These are phyloP conservation scores for Aurinia saxatilis DNA, from an alignment of 345 rosid genomes.

Conservation along the genomic window DNA sequence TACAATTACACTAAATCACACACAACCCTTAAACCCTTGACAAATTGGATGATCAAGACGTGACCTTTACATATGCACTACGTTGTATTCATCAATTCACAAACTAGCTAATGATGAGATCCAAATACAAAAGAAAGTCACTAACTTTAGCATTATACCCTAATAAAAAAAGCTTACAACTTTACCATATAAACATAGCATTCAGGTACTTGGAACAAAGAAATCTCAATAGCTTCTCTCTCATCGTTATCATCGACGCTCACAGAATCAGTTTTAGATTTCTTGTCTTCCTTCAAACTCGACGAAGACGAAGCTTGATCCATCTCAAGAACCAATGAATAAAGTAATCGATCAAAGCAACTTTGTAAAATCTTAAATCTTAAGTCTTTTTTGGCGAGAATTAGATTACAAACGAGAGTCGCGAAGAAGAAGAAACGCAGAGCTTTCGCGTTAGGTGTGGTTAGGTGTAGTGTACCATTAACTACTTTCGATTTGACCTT, in stretches of 20 bases:
- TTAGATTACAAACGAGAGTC: constrained; percentile 13
- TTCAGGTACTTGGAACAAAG: constrained; percentile 84
- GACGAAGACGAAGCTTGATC: constrained; percentile 28
- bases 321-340: constrained; percentile 7
- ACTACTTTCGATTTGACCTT: background rate
- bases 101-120: constrained; percentile 5
- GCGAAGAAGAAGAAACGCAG: constrained; percentile 23
- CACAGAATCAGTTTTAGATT: constrained; percentile 22
- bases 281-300: constrained; percentile 36
- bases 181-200: constrained; percentile 86
- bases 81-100: too few species aligned
- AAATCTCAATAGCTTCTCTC: constrained; percentile 56
- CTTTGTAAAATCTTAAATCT: background rate
- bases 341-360: background rate
- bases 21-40: background rate
- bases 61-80: background rate
- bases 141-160: background rate
- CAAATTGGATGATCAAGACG: background rate
- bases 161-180: constrained; percentile 7
- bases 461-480: constrained; percentile 18
- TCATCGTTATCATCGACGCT: constrained; percentile 40
- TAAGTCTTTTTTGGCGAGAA: too few species aligned
- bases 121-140: background rate
- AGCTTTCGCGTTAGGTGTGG: constrained; percentile 21
- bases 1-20: background rate